phyloP scores from a whole-genome alignment of 495 filamentous ascomycete genomes.

The Haplographium delicatum region DNA sequence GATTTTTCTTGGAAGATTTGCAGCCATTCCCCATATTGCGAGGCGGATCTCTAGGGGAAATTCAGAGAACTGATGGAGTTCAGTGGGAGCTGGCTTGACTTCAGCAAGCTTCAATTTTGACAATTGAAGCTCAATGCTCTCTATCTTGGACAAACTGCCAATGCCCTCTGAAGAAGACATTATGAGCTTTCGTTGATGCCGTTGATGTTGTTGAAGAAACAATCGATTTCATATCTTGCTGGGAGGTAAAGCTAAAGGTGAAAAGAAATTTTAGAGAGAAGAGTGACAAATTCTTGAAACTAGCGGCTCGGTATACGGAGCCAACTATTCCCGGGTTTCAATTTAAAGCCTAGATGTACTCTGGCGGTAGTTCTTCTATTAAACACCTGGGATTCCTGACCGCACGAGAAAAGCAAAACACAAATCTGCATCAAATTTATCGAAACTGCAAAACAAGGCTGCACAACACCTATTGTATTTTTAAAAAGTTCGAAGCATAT shows the following conservation, averaged over 20 bases:
- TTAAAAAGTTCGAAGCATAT: no score
- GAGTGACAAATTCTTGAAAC: not conserved
- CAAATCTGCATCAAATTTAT: no score
- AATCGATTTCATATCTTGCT: not conserved
- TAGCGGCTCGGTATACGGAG: not conserved
- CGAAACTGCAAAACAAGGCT: no score
- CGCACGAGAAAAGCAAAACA: no score
- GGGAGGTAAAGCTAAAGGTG: not conserved
- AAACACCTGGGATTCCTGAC: no score
- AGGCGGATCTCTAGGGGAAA: no score
- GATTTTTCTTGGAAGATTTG: no score
- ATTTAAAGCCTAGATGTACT: no score
- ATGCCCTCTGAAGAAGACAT: not conserved
- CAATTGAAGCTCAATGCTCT: not conserved
- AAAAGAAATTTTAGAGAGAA: not conserved
- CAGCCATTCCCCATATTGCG: no score
- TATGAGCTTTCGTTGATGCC: not conserved
- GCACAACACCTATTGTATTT: no score
- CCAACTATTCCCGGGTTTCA: no score
- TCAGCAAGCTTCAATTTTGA: not conserved
- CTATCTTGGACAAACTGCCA: not conserved
- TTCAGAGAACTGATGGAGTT: not conserved
- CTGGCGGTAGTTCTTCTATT: no score
- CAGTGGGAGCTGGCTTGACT: not conserved
- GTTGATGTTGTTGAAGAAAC: not conserved